Percentiles rank a stretch among this genome's conserved stretches.
phyloP scores from a whole-genome alignment of 768 basidiomycete species.

The Trametes sanguinea region DNA sequence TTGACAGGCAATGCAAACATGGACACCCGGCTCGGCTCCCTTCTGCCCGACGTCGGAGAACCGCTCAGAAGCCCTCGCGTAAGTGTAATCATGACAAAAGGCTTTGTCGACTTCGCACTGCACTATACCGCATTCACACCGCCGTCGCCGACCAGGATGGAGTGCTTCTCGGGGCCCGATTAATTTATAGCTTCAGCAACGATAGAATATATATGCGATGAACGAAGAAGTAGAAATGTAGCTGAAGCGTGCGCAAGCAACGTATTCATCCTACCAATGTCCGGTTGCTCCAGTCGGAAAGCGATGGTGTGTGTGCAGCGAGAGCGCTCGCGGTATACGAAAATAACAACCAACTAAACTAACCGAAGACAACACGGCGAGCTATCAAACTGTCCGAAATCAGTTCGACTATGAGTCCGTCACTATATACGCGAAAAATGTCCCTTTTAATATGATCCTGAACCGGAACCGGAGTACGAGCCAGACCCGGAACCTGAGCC shows the following conservation, averaged over 20 bases:
- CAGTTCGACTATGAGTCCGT: constrained; percentile 24
- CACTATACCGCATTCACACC: no score
- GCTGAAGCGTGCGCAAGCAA: constrained; percentile 21
- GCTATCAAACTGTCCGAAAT: constrained; percentile 24
- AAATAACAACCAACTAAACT: not conserved
- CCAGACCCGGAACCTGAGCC: not conserved
- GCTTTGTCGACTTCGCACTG: no score
- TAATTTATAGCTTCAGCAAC: constrained; percentile 25
- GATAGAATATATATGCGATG: constrained; percentile 21
- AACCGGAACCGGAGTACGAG: not conserved
- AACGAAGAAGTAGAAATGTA: constrained; percentile 5
- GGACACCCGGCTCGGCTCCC: not conserved
- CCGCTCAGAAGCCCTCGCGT: no score
- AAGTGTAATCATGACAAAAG: no score
- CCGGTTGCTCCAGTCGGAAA: constrained; percentile 5
- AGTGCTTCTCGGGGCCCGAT: constrained; percentile 13
- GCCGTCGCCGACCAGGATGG: no score
- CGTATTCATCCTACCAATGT: constrained; percentile 21
- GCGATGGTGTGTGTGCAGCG: constrained; percentile 2
- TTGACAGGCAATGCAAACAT: not conserved
- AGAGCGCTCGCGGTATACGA: not conserved
- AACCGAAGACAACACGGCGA: constrained; percentile 9
- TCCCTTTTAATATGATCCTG: constrained; percentile 18
- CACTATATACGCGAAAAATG: constrained; percentile 9
- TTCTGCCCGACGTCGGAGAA: not conserved